phyloP scores from a whole-genome alignment of 2,329 filamentous ascomycete genomes.

The Ophidiomyces ophidiicola region DNA sequence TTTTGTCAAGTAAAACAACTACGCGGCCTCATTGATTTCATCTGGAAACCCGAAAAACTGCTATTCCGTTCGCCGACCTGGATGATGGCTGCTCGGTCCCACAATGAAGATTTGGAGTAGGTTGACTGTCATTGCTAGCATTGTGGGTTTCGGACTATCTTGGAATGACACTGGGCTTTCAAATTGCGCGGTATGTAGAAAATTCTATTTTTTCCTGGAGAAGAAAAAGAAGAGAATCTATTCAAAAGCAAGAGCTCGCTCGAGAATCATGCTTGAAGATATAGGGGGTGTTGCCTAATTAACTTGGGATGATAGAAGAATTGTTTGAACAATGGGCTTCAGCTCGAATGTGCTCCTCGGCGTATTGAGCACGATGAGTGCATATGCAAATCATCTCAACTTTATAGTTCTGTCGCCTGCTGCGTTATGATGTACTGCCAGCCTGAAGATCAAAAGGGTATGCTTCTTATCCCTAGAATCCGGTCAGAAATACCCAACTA shows the following conservation, averaged over 20 bases:
- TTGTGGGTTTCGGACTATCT: not conserved
- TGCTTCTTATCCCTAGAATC: not conserved
- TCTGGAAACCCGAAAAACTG: no score
- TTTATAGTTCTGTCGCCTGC: constrained; percentile 2
- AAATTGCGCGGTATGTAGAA: constrained; percentile 1
- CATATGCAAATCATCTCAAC: constrained; percentile 2
- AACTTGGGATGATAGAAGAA: not conserved
- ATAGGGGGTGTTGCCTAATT: not conserved
- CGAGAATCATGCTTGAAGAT: not conserved
- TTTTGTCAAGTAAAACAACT: no score
- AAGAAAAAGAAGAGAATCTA: not conserved
- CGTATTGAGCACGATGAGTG: not conserved
- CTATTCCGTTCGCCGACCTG: not conserved
- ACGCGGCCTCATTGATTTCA: not conserved
- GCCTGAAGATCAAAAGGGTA: not conserved
- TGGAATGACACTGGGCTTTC: constrained; percentile 4
- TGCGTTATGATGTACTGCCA: not conserved
- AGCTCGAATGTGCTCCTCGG: not conserved
- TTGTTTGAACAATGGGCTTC: not conserved
- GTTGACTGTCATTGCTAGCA: not conserved
- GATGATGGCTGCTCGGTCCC: not conserved
- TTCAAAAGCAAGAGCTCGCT: not conserved
- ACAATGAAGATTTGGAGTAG: not conserved
- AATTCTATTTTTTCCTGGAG: not conserved
- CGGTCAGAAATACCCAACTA: not conserved